Base-by-base conservation (phyloP, 164 flowering plant genomes). In the Pachysandra terminalis region DNA sequence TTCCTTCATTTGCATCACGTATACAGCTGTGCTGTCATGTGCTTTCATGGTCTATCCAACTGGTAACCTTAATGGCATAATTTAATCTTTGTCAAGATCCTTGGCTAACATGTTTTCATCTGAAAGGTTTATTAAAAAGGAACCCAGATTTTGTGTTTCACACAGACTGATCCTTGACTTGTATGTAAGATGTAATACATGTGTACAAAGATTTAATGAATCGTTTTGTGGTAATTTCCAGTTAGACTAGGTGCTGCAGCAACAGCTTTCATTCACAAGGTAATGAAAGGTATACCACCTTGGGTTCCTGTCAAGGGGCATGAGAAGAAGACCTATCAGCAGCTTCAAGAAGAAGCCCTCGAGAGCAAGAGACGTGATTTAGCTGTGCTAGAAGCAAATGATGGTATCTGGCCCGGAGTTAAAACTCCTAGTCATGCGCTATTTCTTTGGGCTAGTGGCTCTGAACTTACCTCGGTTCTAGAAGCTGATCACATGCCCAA, bases 361-460 rank as follows among this genome's bases (percentile, higher is more conserved):
- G 95, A 88, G 79, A 85, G 89, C 82, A 90, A 82, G 79, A 86
- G 74, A 63, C 96, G 98, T 26, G 98, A 91, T 77, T 69, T 83
- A 61, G 97, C 97, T 10, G 98, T 94, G 41, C 72, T 91, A 19
- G 73, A 86, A 76, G 97, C 98, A 54, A 91, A 94, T 80, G 82
- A 73, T 77, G 98, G 97, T 57, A 74, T 86, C 54, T 93, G 98
- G 98, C 98, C 98, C 17, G 97, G 98, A 32, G 90, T 88, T 16
- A 83, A 81, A 75, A 87, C 68, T 61, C 98, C 98, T 27, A 88
- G 96, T 72, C 87, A 94, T 83, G 95, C 96, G 9, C 73, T 91
- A 7, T 94, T 91, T 81, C 95, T 91, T 27, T 94, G 98, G 98
- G 97, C 98, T 59, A 81, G 98, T 81, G 98, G 98, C 54, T 74